Conservation (phyloP, 371 early-diverging fungal species). For the Mortierella sp. region DNA sequence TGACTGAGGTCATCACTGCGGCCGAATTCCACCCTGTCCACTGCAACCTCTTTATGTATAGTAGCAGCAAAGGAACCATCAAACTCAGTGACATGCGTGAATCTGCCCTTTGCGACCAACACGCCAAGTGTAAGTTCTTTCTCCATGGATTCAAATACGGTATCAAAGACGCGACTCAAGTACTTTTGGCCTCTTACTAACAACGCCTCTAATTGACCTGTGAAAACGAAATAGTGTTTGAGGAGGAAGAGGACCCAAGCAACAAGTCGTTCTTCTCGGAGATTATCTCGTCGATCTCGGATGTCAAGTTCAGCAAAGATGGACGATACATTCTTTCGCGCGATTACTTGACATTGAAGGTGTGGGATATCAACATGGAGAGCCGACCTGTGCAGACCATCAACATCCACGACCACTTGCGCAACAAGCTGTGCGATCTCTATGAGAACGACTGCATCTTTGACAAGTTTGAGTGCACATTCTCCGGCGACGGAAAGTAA, state of each 20-base stretch:
- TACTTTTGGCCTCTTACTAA: background rate
- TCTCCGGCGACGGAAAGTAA: conserved; percentile 88
- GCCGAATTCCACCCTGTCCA: conserved; percentile 98
- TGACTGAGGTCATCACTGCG: conserved; percentile 99
- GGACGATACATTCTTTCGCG: conserved; percentile 97
- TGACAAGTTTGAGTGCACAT: conserved; percentile 98
- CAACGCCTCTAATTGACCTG: background rate
- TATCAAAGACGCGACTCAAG: background rate
- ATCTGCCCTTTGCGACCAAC: conserved; percentile 94
- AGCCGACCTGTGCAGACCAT: conserved; percentile 93
- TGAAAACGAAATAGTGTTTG: conserved; percentile 78
- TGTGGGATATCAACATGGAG: conserved; percentile 99
- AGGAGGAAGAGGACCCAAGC: conserved; percentile 94
- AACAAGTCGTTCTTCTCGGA: conserved; percentile 97
- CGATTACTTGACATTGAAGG: conserved; percentile 95
- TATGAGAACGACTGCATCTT: conserved; percentile 99
- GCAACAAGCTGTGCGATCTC: conserved; percentile 95
- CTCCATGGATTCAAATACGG: no score
- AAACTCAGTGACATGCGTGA: conserved; percentile 97
- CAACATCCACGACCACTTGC: conserved; percentile 94
- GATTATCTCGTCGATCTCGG: conserved; percentile 97
- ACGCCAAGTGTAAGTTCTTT: conserved; percentile 83
- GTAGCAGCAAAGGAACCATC: conserved; percentile 98
- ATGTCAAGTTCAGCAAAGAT: conserved; percentile 95
- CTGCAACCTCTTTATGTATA: conserved; percentile 98